Conservation (phyloP, 2,329 filamentous ascomycete species). For the Verticillium albo-atrum region DNA sequence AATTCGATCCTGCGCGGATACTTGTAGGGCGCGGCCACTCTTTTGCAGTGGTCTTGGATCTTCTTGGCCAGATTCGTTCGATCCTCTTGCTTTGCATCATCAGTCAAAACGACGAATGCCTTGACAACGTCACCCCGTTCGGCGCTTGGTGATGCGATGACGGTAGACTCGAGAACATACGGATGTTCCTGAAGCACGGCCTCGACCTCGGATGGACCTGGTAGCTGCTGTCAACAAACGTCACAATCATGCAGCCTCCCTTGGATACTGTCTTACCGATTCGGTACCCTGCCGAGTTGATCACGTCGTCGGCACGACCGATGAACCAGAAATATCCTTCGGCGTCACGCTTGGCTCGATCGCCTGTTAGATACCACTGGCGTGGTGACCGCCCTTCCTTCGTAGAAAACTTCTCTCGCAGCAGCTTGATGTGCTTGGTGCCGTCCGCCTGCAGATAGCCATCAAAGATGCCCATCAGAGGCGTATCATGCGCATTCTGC, state of each 20-base stretch:
- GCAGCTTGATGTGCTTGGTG: not conserved
- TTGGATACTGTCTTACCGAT: not conserved
- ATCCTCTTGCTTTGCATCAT: not conserved
- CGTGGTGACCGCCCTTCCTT: not conserved
- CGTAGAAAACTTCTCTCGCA: not conserved
- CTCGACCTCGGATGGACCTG: not conserved
- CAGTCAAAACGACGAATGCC: not conserved
- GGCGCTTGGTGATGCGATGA: not conserved
- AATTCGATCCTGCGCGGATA: conserved; percentile 1
- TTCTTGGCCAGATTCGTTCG: not conserved
- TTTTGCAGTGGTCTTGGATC: conserved; percentile 1
- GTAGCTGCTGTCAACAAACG: not conserved
- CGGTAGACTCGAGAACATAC: not conserved
- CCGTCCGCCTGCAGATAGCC: not conserved
- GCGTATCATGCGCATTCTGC: not conserved
- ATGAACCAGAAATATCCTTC: conserved; percentile 1
- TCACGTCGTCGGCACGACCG: not conserved
- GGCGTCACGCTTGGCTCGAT: not conserved
- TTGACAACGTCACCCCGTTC: conserved; percentile 1
- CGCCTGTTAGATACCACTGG: not conserved
- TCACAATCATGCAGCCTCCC: too few relatives aligned
- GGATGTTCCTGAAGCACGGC: conserved; percentile 1
- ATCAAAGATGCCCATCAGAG: not conserved
- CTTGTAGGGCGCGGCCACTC: not conserved
- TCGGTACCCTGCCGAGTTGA: conserved; percentile 1